Percentiles rank a stretch among this genome's conserved stretches.
Evolutionary conservation across 345 rosid genomes (phyloP).

Genomic region (Eucalyptus leucophloia): DNA sequence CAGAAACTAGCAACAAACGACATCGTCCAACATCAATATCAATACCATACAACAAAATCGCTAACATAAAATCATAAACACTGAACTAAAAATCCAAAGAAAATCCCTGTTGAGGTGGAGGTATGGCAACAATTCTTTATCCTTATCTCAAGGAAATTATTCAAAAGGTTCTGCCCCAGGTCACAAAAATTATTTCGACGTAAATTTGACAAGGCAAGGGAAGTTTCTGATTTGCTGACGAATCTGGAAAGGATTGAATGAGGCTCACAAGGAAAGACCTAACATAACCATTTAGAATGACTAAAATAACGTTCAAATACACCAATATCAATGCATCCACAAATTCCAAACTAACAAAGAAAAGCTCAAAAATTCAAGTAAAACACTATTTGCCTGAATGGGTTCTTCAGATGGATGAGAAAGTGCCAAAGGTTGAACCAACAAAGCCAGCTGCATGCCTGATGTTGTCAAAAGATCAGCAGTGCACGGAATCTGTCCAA

Average conservation of each 20-base stretch:
- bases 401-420: slow-evolving; percentile 97
- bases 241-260: not conserved
- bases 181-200: not conserved
- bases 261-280: not conserved
- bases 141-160: not conserved
- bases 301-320: not conserved
- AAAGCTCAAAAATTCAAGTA: not conserved
- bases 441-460: slow-evolving; percentile 86
- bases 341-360: not conserved
- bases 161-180: not conserved
- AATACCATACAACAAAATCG: not conserved
- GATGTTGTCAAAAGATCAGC: slow-evolving; percentile 90
- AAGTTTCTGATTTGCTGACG: not conserved
- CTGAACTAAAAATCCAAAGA: not conserved
- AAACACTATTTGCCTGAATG: slow-evolving; percentile 45
- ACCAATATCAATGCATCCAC: not conserved
- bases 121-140: not conserved
- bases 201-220: not conserved
- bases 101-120: not conserved
- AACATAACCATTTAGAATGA: not conserved
- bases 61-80: not conserved
- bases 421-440: slow-evolving; percentile 94
- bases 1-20: not conserved
- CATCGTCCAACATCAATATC: not conserved
- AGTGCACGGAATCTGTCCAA: slow-evolving; percentile 83